Conservation (phyloP, 2,329 filamentous ascomycete genomes). For the Penicillium paneum region DNA sequence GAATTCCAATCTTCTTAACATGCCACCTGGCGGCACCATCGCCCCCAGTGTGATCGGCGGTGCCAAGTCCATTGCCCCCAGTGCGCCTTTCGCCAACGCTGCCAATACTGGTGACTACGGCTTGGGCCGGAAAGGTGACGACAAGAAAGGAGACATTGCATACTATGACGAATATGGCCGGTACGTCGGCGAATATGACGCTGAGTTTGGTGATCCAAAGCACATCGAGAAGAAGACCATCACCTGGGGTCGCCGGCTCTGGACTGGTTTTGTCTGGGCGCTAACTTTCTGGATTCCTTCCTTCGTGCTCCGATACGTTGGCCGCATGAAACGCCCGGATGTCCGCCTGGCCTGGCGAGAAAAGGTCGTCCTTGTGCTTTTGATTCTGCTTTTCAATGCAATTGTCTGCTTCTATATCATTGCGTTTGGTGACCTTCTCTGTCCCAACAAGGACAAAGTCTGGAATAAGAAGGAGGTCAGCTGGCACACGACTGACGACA, state of each 20-base stretch:
- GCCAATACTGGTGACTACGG: slow-evolving; percentile 73
- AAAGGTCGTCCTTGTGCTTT: slow-evolving; percentile 75
- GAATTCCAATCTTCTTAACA: slow-evolving; percentile 58
- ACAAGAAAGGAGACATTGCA: slow-evolving; percentile 63
- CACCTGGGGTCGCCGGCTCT: slow-evolving; percentile 64
- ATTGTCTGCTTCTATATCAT: slow-evolving; percentile 89
- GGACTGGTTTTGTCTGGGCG: slow-evolving; percentile 80
- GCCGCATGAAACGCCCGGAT: slow-evolving; percentile 95
- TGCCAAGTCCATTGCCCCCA: slow-evolving; percentile 53
- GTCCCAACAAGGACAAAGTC: slow-evolving; percentile 86
- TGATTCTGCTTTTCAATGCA: slow-evolving; percentile 80
- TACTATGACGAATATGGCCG: slow-evolving; percentile 71
- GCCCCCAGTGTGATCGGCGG: slow-evolving; percentile 49
- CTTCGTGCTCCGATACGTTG: slow-evolving; percentile 71
- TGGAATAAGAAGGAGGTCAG: slow-evolving; percentile 71
- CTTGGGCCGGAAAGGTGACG: slow-evolving; percentile 80
- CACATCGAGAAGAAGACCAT: slow-evolving; percentile 69
- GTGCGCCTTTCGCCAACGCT: slow-evolving; percentile 52
- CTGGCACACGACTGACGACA: slow-evolving; percentile 66
- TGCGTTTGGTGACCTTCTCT: slow-evolving; percentile 76
- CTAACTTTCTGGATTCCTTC: slow-evolving; percentile 95
- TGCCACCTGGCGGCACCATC: slow-evolving; percentile 46
- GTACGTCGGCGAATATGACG: slow-evolving; percentile 67
- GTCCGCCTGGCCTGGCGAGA: slow-evolving; percentile 97
- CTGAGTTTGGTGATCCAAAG: slow-evolving; percentile 73